Evolutionary conservation across 768 basidiomycete species (phyloP), one percentile per base, ranked within the genome.

Genomic region (Cystobasidium tubakii): DNA sequence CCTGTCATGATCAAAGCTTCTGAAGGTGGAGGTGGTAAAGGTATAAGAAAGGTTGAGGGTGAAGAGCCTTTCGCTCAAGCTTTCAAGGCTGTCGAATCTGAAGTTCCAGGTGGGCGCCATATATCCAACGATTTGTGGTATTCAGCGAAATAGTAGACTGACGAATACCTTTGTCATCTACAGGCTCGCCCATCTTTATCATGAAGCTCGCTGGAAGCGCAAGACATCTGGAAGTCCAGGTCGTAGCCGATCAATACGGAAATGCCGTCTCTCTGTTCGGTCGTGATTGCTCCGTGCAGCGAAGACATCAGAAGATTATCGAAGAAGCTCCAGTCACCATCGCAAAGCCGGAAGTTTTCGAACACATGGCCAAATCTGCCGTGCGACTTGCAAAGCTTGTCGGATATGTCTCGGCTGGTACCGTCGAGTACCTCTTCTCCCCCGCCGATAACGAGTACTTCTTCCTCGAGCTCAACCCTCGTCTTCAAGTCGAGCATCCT

Each of bases 1-100:
- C 96, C 96, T 0, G 88, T 99, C 76, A 99, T 99, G 96, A 98
- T 99, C 84, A 99, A 99, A 84, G 96, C 96, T 4, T 92, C 90
- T 76, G 96, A 99, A 82, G 96, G 96, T 77, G 96, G 96, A 77
- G 96, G 96, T 82, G 96, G 96, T 74, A 99, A 99, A 82, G 96
- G 96, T 83, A 99, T 99, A 74, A 86, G 96, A 69, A 98, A 90
- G 83, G 96, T 99, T 33, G 91, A 95, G 63, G 83, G 84, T 62
- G 84, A 89, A 0, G 90, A 92, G 57, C 86, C 86, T 63, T 98
- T 99, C 85, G 93, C 90, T 83, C 95, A 93, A 80, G 89, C 93
- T 33, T 99, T 88, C 82, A 86, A 90, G 76, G 96, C 96, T 6
- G 96, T 98, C 12, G 86, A 87, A 44, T 90, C 93, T 79, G 96